Percentiles rank a stretch among this genome's conserved stretches.
Conservation (phyloP, 78 protist genomes). For the Monocercomonoides exilis region DNA sequence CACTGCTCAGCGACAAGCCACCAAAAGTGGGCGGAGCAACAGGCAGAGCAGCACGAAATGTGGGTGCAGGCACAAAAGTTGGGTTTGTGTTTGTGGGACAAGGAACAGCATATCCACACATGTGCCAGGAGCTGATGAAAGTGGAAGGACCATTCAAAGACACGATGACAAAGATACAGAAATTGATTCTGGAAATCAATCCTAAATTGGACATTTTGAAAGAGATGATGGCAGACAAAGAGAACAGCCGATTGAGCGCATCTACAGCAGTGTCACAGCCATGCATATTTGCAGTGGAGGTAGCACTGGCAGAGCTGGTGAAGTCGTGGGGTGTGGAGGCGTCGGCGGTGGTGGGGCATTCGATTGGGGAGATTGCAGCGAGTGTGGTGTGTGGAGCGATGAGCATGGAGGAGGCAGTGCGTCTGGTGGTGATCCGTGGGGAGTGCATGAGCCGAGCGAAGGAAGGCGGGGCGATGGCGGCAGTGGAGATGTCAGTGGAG, state of each 20-base stretch:
- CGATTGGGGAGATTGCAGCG: slow-evolving; percentile 50
- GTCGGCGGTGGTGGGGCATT: slow-evolving; percentile 44
- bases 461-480: not conserved
- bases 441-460: not conserved
- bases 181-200: slow-evolving; percentile 23
- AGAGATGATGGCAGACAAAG: slow-evolving; percentile 9
- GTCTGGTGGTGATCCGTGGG: slow-evolving; percentile 28
- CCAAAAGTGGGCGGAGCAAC: not conserved
- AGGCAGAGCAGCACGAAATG: not conserved
- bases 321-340: slow-evolving; percentile 22
- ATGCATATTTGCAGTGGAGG: slow-evolving; percentile 43
- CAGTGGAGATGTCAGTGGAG: not conserved
- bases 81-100: slow-evolving; percentile 62
- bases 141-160: slow-evolving; percentile 1
- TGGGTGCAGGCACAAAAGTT: not conserved
- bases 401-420: slow-evolving; percentile 10
- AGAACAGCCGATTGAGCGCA: slow-evolving; percentile 9
- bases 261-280: slow-evolving; percentile 52
- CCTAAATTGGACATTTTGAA: slow-evolving; percentile 21
- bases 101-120: slow-evolving; percentile 53
- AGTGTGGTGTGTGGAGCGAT: slow-evolving; percentile 37
- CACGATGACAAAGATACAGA: slow-evolving; percentile 33
- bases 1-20: not conserved
- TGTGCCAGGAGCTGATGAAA: slow-evolving; percentile 44
- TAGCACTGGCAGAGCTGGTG: slow-evolving; percentile 23